Percentiles rank a stretch among this genome's conserved stretches.
phyloP scores from a whole-genome alignment of 805 yeast species.

The Wickerhamiella sergipiensis region DNA sequence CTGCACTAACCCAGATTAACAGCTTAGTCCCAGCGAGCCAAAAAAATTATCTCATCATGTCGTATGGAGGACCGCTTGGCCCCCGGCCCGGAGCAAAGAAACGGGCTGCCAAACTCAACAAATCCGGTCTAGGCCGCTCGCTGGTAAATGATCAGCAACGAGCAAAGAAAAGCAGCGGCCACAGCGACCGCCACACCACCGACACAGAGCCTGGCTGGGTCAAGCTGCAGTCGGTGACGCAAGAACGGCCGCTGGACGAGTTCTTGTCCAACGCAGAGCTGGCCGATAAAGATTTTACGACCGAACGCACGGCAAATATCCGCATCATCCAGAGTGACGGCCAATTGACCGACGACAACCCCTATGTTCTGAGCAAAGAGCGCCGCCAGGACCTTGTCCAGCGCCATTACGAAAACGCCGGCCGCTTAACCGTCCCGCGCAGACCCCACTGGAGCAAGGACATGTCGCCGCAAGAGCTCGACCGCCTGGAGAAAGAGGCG shows the following conservation, averaged over 20 bases:
- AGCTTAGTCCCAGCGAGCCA: no score
- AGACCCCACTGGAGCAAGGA: constrained; percentile 74
- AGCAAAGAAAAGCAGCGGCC: constrained; percentile 54
- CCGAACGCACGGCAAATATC: constrained; percentile 72
- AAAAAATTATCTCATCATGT: constrained; percentile 1
- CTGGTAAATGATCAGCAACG: constrained; percentile 56
- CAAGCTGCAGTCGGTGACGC: constrained; percentile 83
- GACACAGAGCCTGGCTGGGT: constrained; percentile 73
- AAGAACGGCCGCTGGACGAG: constrained; percentile 87
- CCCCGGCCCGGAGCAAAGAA: constrained; percentile 84
- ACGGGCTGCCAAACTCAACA: constrained; percentile 37
- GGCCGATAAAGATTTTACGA: constrained; percentile 92
- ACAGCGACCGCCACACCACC: constrained; percentile 69
- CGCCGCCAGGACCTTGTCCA: constrained; percentile 49
- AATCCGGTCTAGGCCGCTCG: constrained; percentile 74
- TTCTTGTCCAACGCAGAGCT: constrained; percentile 89
- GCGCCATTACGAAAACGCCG: constrained; percentile 38
- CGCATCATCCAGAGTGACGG: constrained; percentile 52
- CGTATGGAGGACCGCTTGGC: constrained; percentile 47
- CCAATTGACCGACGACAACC: constrained; percentile 31
- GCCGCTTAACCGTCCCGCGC: constrained; percentile 74
- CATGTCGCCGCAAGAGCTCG: constrained; percentile 64
- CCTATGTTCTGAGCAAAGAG: constrained; percentile 48
- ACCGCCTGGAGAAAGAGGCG: constrained; percentile 76
- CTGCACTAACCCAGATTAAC: no score